Evolutionary conservation across 495 filamentous ascomycete species (phyloP).

Genomic region (Talaromyces wortmannii): DNA sequence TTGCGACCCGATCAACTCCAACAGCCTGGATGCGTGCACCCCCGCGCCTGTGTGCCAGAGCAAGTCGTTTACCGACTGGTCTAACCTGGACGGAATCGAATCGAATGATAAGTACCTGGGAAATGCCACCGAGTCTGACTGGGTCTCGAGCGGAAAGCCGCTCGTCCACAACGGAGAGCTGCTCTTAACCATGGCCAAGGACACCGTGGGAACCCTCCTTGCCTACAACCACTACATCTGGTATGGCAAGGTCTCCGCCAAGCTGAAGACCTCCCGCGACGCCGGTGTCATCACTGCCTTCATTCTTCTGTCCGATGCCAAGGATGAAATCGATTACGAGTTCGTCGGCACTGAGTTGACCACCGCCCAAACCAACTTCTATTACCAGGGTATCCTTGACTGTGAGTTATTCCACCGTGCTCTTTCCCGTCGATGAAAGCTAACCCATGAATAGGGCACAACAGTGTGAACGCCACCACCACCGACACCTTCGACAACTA

Average conservation of each 20-base stretch:
- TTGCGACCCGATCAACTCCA: conserved; percentile 81
- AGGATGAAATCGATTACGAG: conserved; percentile 98
- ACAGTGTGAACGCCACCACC: conserved; percentile 63
- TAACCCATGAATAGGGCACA: conserved; percentile 50
- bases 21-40: conserved; percentile 76
- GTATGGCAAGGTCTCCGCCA: conserved; percentile 90
- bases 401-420: conserved; percentile 51
- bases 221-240: conserved; percentile 87
- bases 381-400: conserved; percentile 88
- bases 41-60: conserved; percentile 75
- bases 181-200: conserved; percentile 82
- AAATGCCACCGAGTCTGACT: conserved; percentile 68
- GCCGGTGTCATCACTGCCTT: conserved; percentile 91
- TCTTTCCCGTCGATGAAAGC: not conserved
- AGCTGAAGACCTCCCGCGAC: conserved; percentile 78
- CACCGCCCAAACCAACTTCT: conserved; percentile 87
- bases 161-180: conserved; percentile 51
- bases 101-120: conserved; percentile 79
- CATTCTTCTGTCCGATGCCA: conserved; percentile 87
- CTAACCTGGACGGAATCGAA: conserved; percentile 58
- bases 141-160: conserved; percentile 79
- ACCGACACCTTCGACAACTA: conserved; percentile 67
- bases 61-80: conserved; percentile 62
- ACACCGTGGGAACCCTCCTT: conserved; percentile 76
- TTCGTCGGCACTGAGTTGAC: conserved; percentile 77